Evolutionary conservation across 139 green algal genomes (phyloP).

Genomic region (Pycnococcus provasolii): DNA sequence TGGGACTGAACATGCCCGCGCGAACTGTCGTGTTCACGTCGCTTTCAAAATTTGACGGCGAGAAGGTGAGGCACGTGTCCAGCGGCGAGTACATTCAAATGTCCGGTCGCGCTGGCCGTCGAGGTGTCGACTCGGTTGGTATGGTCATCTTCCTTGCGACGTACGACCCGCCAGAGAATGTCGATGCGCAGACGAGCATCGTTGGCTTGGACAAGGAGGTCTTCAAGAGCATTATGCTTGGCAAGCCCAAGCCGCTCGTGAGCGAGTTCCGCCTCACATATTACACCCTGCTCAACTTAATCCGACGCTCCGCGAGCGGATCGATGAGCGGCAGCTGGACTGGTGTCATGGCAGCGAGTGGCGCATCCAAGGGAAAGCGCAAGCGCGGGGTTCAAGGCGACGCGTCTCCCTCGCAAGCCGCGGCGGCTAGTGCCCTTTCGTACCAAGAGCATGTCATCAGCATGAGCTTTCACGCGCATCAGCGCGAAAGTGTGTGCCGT

Average conservation of each 20-base stretch:
- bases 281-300: constrained; percentile 86
- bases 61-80: constrained; percentile 47
- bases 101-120: constrained; percentile 61
- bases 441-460: no score
- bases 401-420: no score
- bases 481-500: no score
- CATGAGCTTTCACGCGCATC: no score
- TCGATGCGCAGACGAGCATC: not conserved
- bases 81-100: constrained; percentile 94
- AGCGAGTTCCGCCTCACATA: constrained; percentile 70
- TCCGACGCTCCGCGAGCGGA: constrained; percentile 14
- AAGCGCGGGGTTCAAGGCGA: no score
- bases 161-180: no score
- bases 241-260: constrained; percentile 26
- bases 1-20: constrained; percentile 98
- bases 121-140: constrained; percentile 72
- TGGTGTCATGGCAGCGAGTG: no score
- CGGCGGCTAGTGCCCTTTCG: no score
- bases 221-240: constrained; percentile 33
- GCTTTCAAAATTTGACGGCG: constrained; percentile 83
- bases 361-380: no score
- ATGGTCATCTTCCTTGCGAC: constrained; percentile 54
- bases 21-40: constrained; percentile 80
- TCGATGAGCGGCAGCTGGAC: no score
- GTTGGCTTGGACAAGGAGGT: constrained; percentile 21